phyloP scores from a whole-genome alignment of 495 filamentous ascomycete species.

The Penicillium malachiteum region DNA sequence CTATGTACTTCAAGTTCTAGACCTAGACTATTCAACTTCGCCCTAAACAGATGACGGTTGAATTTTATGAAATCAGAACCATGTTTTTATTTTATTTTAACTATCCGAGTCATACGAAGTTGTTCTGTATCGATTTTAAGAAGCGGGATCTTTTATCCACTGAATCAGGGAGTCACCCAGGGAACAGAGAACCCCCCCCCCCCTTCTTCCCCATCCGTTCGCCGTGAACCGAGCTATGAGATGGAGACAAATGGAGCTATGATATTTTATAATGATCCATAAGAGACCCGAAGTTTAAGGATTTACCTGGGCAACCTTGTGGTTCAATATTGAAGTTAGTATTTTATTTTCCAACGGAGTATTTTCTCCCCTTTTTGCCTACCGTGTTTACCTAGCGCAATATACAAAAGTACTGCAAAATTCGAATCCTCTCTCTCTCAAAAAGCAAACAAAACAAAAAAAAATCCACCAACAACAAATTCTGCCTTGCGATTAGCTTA shows the following conservation, averaged over 20 bases:
- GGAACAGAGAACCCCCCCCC: not conserved
- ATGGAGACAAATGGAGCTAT: not conserved
- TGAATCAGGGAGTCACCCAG: not conserved
- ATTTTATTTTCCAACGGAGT: not conserved
- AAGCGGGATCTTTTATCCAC: not conserved
- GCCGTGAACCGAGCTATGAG: not conserved
- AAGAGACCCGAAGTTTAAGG: too few relatives aligned
- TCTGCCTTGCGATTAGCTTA: not conserved
- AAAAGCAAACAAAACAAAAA: not conserved
- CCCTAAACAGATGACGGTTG: too few relatives aligned
- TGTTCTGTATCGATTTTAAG: not conserved
- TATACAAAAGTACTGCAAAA: not conserved
- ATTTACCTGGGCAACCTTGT: not conserved
- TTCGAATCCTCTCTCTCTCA: not conserved
- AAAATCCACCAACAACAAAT: not conserved
- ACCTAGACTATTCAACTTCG: too few relatives aligned
- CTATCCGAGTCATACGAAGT: too few relatives aligned
- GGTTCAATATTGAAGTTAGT: too few relatives aligned
- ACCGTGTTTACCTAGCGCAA: too few relatives aligned
- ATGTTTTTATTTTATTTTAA: too few relatives aligned
- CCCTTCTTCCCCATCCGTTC: conserved; percentile 5
- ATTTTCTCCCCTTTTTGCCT: not conserved
- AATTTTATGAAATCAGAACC: too few relatives aligned
- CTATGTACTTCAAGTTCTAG: too few relatives aligned
- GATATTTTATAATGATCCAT: too few relatives aligned